Evolutionary conservation across 805 yeast genomes (phyloP), one percentile per base, ranked within the genome.

Genomic region (Tetrapisispora iriomotensis): DNA sequence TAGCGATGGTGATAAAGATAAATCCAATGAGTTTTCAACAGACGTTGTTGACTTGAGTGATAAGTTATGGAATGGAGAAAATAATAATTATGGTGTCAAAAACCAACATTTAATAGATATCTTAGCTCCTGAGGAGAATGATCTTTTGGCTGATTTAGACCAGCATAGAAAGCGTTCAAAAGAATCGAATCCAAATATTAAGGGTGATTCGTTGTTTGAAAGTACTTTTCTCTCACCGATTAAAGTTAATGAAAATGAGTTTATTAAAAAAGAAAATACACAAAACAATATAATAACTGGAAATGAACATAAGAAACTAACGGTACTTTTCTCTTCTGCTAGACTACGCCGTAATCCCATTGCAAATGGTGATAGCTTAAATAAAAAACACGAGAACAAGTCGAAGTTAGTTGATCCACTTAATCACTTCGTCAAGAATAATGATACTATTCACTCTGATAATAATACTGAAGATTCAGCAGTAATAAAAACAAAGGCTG

Each of bases 301-400:
- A 42, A 38, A 13, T 46, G 46, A 3, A 49, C 53, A 24, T 33
- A 59, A 26, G 46, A 51, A 14, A 45, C 72, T 70, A 24, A 60
- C 65, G 17, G 65, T 67, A 28, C 56, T 75, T 20, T 66, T 70
- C 45, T 66, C 68, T 42, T 70, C 74, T 1, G 68, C 76, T 30
- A 65, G 78, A 45, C 53, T 59, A 21, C 70, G 72, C 39, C 64
- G 71, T 25, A 54, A 54, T 24, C 36, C 33, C 26, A 33, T 29
- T 14, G 37, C 32, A 29, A 32, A 20, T 22, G 43, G 19, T 4
- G 5, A 4, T 13, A n/a, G n/a, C n/a, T n/a, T n/a, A n/a, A n/a
- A n/a, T n/a, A n/a, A n/a, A n/a, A n/a, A n/a, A n/a, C n/a, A n/a
- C n/a, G n/a, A n/a, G n/a, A n/a, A n/a, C n/a, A n/a, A n/a, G n/a